These are phyloP conservation scores for Mortierella sp. DNA, from an alignment of 371 early-diverging fungal species.

Conservation along the genomic window DNA sequence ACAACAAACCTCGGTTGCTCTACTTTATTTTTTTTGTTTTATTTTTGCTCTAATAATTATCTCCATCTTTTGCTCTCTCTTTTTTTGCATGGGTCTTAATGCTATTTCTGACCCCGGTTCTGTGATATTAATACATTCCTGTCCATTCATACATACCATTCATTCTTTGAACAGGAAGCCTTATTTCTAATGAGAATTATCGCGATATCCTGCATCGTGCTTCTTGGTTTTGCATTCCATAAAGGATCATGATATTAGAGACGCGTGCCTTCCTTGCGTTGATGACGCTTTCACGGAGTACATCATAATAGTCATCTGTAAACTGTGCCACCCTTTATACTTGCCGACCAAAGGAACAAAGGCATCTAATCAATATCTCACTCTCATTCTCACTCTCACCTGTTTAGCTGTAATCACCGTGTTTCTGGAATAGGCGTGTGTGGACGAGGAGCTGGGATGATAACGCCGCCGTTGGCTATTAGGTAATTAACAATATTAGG, in stretches of 20 bases:
- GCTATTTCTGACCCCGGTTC: conserved; percentile 1
- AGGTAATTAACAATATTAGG: neutral
- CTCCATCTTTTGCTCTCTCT: neutral
- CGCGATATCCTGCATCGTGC: neutral
- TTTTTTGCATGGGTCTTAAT: neutral
- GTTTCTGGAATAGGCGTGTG: neutral
- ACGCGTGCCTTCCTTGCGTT: neutral
- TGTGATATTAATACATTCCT: conserved; percentile 1
- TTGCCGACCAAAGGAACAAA: conserved; percentile 4
- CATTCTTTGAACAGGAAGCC: neutral
- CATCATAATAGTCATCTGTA: neutral
- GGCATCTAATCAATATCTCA: neutral
- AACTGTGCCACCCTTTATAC: too few species aligned
- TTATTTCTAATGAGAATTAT: neutral
- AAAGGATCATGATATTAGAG: neutral
- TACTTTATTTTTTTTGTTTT: neutral
- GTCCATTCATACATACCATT: neutral
- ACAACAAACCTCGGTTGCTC: neutral
- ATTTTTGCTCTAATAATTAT: too few species aligned
- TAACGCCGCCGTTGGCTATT: neutral
- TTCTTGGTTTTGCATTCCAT: neutral
- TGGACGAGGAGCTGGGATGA: neutral
- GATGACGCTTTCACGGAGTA: conserved; percentile 1
- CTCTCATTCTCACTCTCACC: neutral
- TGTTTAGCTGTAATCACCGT: neutral